Percentiles rank a stretch among this genome's conserved stretches.
Evolutionary conservation across 441 rosid species (phyloP).

Genomic region (Metrosideros polymorpha): DNA sequence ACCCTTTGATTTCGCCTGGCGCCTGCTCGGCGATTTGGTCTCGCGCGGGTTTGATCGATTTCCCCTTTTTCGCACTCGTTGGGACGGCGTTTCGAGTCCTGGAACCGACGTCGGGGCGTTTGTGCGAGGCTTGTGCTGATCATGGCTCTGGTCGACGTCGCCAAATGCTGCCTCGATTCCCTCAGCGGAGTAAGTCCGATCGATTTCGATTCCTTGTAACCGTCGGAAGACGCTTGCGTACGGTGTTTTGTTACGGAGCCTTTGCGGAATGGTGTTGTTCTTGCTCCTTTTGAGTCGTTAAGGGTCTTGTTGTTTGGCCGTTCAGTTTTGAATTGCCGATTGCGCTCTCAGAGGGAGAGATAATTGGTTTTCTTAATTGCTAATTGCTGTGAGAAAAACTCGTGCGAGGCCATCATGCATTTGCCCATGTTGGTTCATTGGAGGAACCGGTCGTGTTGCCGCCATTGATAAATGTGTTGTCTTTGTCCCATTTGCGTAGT

Average conservation of each 20-base stretch:
- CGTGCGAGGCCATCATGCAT: not conserved
- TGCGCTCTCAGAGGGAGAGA: not conserved
- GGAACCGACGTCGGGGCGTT: not conserved
- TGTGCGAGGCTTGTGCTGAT: not conserved
- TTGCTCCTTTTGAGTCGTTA: not conserved
- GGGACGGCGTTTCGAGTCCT: too few relatives aligned
- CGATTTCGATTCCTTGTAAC: not conserved
- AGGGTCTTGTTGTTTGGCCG: not conserved
- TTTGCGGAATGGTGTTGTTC: not conserved
- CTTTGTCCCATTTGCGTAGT: not conserved
- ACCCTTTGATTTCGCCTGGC: not conserved
- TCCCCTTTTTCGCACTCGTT: not conserved
- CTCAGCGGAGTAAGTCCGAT: slow-evolving; percentile 48
- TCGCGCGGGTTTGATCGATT: not conserved
- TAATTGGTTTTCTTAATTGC: not conserved
- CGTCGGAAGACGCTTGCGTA: not conserved
- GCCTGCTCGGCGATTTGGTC: not conserved
- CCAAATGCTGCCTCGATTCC: slow-evolving; percentile 73
- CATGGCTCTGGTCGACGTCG: slow-evolving; percentile 69
- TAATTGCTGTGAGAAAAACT: not conserved
- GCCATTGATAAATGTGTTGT: not conserved
- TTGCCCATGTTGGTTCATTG: not conserved
- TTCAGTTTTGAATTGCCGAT: too few relatives aligned
- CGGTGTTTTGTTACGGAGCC: not conserved
- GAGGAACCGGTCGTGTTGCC: not conserved